These are phyloP conservation scores for Vigna reflexopilosa DNA, from an alignment of 306 rosid species.

Conservation along the genomic window DNA sequence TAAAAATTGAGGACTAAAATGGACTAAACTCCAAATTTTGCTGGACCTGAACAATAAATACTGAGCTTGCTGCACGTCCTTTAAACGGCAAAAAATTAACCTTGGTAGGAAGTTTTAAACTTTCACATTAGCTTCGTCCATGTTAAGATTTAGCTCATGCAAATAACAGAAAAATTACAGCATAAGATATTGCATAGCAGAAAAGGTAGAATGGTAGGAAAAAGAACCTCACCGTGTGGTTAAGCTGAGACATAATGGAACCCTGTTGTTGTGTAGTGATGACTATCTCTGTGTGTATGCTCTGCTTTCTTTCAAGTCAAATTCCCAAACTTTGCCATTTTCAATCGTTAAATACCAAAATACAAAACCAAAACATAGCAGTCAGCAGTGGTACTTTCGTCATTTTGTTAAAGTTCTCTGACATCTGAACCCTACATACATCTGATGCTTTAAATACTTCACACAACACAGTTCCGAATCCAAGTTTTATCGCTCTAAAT, in stretches of 20 bases:
- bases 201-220: background rate
- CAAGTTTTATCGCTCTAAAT: background rate
- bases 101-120: background rate
- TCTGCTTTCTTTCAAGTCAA: background rate
- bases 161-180: background rate
- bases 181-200: background rate
- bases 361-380: background rate
- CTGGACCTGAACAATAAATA: background rate
- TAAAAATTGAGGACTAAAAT: background rate
- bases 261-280: background rate
- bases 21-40: background rate
- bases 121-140: slow-evolving; percentile 3
- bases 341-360: background rate
- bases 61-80: background rate
- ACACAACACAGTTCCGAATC: background rate
- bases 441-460: too few species aligned
- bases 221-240: slow-evolving; percentile 6
- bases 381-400: slow-evolving; percentile 20
- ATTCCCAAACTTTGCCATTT: background rate
- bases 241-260: slow-evolving; percentile 29
- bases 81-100: slow-evolving; percentile 3
- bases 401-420: background rate
- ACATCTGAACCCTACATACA: background rate
- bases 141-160: background rate
- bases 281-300: background rate